phyloP scores from a whole-genome alignment of 805 yeast species.

The Myxozyma udenii region DNA sequence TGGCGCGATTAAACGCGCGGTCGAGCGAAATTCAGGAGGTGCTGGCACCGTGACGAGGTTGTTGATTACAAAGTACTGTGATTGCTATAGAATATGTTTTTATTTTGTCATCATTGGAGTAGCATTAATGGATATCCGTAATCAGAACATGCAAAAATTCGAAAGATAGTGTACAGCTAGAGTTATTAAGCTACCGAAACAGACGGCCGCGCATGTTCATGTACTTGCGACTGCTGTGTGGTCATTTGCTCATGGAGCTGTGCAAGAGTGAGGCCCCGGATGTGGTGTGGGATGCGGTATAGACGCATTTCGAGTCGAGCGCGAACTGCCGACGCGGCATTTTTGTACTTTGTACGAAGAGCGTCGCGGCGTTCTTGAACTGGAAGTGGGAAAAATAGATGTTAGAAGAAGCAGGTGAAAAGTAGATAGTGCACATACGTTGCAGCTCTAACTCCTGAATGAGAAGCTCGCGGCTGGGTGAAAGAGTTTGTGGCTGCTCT shows the following conservation, averaged over 20 bases:
- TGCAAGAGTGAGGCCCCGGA: slow-evolving; percentile 46
- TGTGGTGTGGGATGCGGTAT: slow-evolving; percentile 48
- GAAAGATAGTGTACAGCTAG: too few relatives aligned
- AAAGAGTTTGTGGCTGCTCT: too few relatives aligned
- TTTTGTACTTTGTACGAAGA: slow-evolving; percentile 11
- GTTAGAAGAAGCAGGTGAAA: neutral
- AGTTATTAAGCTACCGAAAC: too few relatives aligned
- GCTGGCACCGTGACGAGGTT: neutral
- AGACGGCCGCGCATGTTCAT: too few relatives aligned
- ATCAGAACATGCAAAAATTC: neutral
- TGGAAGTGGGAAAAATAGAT: neutral
- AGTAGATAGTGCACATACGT: slow-evolving; percentile 3
- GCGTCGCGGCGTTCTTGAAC: slow-evolving; percentile 14
- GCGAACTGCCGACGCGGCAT: slow-evolving; percentile 37
- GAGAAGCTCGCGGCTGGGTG: slow-evolving; percentile 1
- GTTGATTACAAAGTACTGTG: neutral
- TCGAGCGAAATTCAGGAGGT: neutral
- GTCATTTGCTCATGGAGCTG: slow-evolving; percentile 32
- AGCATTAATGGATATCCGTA: neutral
- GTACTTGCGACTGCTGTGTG: neutral
- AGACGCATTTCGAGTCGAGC: slow-evolving; percentile 45
- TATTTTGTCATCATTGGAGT: neutral
- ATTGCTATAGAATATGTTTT: neutral
- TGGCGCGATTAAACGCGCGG: slow-evolving; percentile 50
- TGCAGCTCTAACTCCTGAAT: slow-evolving; percentile 1